A percentile compares a stretch with the other conserved stretches of the same genome.
These are phyloP conservation scores for Parachlorella kessleri DNA, from an alignment of 139 green algal species.

Conservation along the genomic window DNA sequence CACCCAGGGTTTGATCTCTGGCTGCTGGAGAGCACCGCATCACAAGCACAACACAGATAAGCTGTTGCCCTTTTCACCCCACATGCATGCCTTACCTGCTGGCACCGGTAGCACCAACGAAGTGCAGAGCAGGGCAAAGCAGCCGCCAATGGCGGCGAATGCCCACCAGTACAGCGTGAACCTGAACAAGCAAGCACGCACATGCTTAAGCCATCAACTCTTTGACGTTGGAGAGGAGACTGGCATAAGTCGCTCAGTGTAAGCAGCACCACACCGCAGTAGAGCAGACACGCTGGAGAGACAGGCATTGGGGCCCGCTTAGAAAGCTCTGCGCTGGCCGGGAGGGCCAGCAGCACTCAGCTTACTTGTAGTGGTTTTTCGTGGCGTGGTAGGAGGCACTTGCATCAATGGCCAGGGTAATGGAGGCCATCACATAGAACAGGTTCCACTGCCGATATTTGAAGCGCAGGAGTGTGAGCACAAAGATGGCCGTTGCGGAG, in stretches of 20 bases:
- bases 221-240: too few species aligned
- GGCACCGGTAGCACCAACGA: conserved; percentile 22
- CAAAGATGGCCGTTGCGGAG: not conserved
- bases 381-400: not conserved
- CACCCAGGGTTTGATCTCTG: too few species aligned
- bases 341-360: too few species aligned
- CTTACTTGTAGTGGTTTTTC: not conserved
- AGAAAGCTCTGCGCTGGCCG: too few species aligned
- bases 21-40: too few species aligned
- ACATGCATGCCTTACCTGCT: not conserved
- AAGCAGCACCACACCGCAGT: too few species aligned
- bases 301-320: too few species aligned
- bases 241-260: too few species aligned
- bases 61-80: too few species aligned
- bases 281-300: too few species aligned
- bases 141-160: conserved; percentile 7
- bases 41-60: too few species aligned
- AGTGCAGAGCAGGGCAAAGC: conserved; percentile 6
- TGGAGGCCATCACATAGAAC: not conserved
- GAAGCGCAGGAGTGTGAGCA: conserved; percentile 4
- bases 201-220: not conserved
- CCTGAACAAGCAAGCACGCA: not conserved
- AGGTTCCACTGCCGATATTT: not conserved
- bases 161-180: conserved; percentile 4
- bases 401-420: conserved; percentile 7